Base-by-base conservation (phyloP, 1,139 yeast species). In the Magnusiomyces suaveolens region DNA sequence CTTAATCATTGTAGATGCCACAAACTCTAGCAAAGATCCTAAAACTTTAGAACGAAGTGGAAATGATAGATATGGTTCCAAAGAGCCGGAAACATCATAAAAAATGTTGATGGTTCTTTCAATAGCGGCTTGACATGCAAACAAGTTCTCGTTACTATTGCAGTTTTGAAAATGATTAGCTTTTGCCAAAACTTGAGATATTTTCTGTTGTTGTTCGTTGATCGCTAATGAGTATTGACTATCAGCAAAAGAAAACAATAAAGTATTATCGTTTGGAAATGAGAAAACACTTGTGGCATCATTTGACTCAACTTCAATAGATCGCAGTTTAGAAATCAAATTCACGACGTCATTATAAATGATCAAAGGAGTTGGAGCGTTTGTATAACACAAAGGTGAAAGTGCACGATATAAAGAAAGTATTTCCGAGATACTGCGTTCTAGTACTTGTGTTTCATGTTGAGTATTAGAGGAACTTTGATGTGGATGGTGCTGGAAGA, bases 1-100 rank as follows among this genome's bases (percentile, higher is more conserved):
- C 1, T 54, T 49, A 33, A 68, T 63, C 6, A 67, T 54, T 3
- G 62, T 50, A 1, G 60, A 57, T 6, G 66, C 66, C 21, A 63
- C 57, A 24, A 60, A 60, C 56, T 70, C 72, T 3, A 67, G 60
- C n/a, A 69, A 52, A 2, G 59, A 54, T 2, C 70, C 67, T 20
- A 68, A 50, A 18, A 68, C 60, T 25, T 59, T 57, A 25, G 60
- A 60, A 2, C 66, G 62, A n/a, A 62, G 57, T 1, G 62, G 60
- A 47, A 59, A 56, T 6, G 65, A 56, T 2, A 64, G 60, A 24
- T 60, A 60, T 16, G 53, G 49, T 25, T 50, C 53, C 63, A 65
- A 63, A 18, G 59, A 63, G 1, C 55, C 57, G 14, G 57, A 58
- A 2, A 59, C 46, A 16, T 55, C 55, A n/a, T 54, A 33, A 33